Conservation (phyloP, 1,139 yeast genomes). For the Candida sp. region DNA sequence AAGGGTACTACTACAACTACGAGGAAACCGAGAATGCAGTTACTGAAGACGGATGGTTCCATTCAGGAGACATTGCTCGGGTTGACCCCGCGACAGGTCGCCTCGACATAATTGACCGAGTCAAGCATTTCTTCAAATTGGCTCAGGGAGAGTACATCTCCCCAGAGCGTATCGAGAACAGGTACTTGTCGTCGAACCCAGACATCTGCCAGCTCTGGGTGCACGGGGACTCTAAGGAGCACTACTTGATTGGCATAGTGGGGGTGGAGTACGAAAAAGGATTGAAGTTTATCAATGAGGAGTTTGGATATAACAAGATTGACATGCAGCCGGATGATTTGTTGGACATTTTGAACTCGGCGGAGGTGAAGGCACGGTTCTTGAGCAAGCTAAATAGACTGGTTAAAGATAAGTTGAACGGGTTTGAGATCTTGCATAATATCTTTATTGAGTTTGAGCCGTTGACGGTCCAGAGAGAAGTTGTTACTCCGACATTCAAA, state of each 20-base stretch:
- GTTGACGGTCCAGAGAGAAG: constrained; percentile 38
- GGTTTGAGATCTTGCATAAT: constrained; percentile 37
- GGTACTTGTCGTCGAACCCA: constrained; percentile 33
- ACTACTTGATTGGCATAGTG: constrained; percentile 60
- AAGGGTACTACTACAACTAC: constrained; percentile 30
- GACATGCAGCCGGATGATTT: constrained; percentile 21
- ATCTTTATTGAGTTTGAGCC: constrained; percentile 38
- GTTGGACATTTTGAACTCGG: constrained; percentile 27
- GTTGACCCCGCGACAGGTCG: constrained; percentile 28
- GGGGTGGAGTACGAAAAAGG: constrained; percentile 46
- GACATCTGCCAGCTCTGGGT: constrained; percentile 31
- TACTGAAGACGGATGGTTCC: constrained; percentile 36
- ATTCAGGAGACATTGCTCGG: constrained; percentile 41
- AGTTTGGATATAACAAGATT: constrained; percentile 18
- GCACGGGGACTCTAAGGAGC: constrained; percentile 61
- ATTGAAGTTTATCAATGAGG: constrained; percentile 20
- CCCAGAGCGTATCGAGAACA: constrained; percentile 40
- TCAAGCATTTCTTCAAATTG: constrained; percentile 44
- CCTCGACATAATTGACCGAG: constrained; percentile 37
- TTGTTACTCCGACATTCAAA: constrained; percentile 46
- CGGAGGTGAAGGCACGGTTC: constrained; percentile 26
- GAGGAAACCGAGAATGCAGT: constrained; percentile 25
- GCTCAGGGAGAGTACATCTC: constrained; percentile 43
- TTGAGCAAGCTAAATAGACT: constrained; percentile 27
- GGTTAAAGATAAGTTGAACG: constrained; percentile 25